Conservation (phyloP, 192 early-diverging fungal genomes). For the Helicostylum pulchrum region DNA sequence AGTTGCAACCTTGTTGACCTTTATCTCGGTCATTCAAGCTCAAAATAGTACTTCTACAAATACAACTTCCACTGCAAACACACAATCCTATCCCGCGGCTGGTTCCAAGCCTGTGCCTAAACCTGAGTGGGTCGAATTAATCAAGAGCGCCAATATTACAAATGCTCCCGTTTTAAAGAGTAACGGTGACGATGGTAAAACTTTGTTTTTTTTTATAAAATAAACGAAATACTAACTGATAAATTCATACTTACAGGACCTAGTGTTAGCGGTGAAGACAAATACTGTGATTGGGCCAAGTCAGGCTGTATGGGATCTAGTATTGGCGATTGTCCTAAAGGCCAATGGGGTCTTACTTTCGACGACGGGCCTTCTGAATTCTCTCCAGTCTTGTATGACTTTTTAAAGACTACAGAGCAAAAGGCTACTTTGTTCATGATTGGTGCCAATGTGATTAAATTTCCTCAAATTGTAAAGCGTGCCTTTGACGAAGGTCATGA, state of each 20-base stretch:
- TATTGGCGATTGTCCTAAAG: constrained; percentile 46
- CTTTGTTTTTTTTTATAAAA: neutral
- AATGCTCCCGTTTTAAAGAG: constrained; percentile 39
- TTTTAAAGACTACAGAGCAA: constrained; percentile 37
- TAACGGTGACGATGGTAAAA: constrained; percentile 27
- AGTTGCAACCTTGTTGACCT: neutral
- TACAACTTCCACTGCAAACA: neutral
- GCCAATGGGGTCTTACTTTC: constrained; percentile 56
- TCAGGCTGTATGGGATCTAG: constrained; percentile 39
- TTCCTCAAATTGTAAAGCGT: constrained; percentile 39
- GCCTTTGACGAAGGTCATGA: constrained; percentile 39
- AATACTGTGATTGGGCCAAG: constrained; percentile 55
- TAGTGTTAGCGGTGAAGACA: constrained; percentile 1
- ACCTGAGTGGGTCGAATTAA: constrained; percentile 41
- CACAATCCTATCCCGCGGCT: constrained; percentile 34
- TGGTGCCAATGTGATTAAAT: constrained; percentile 45
- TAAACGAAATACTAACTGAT: neutral
- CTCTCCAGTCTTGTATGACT: constrained; percentile 42
- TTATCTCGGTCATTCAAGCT: constrained; percentile 1
- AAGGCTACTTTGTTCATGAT: constrained; percentile 58
- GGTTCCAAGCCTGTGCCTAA: constrained; percentile 32
- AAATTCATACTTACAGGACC: constrained; percentile 20
- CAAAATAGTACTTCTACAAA: neutral
- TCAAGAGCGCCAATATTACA: constrained; percentile 37
- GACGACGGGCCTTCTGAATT: constrained; percentile 55